These are phyloP conservation scores for Leccinum barrowsii DNA, from an alignment of 768 basidiomycete species.

Conservation along the genomic window DNA sequence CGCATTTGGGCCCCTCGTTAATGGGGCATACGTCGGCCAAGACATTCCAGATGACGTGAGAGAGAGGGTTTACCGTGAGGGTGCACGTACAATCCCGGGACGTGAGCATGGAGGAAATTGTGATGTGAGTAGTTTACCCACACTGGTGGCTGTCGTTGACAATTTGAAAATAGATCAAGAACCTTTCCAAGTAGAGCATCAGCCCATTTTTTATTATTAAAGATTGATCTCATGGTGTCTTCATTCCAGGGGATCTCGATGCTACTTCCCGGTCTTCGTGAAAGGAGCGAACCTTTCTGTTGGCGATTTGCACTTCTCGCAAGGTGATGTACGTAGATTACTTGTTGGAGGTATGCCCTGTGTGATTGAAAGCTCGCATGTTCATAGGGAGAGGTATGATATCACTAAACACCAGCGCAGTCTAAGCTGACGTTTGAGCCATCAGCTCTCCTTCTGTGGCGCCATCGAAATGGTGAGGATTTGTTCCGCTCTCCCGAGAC, in stretches of 20 bases:
- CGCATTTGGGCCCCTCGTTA: conserved; percentile 57
- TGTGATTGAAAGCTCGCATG: conserved; percentile 8
- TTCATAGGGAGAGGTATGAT: conserved; percentile 51
- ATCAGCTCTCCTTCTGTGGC: conserved; percentile 67
- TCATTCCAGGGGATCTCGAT: conserved; percentile 53
- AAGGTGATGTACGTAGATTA: conserved; percentile 54
- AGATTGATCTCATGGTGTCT: background rate
- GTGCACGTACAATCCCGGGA: conserved; percentile 71
- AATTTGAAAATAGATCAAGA: conserved; percentile 56
- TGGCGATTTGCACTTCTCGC: conserved; percentile 77
- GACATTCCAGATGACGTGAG: conserved; percentile 45
- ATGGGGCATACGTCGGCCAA: conserved; percentile 68
- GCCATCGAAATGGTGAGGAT: conserved; percentile 69
- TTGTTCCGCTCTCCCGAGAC: background rate
- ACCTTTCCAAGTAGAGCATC: conserved; percentile 50
- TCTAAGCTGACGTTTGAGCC: background rate
- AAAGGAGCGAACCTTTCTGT: conserved; percentile 74
- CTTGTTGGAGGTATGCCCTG: background rate
- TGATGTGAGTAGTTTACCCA: conserved; percentile 42
- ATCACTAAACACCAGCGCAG: background rate
- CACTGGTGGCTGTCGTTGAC: background rate
- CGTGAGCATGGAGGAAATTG: conserved; percentile 81
- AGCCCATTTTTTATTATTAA: background rate
- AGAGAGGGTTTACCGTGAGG: conserved; percentile 58
- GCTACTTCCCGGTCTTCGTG: conserved; percentile 76